These are phyloP conservation scores for Psilocybe cyanescens DNA, from an alignment of 768 basidiomycete genomes.

Conservation along the genomic window DNA sequence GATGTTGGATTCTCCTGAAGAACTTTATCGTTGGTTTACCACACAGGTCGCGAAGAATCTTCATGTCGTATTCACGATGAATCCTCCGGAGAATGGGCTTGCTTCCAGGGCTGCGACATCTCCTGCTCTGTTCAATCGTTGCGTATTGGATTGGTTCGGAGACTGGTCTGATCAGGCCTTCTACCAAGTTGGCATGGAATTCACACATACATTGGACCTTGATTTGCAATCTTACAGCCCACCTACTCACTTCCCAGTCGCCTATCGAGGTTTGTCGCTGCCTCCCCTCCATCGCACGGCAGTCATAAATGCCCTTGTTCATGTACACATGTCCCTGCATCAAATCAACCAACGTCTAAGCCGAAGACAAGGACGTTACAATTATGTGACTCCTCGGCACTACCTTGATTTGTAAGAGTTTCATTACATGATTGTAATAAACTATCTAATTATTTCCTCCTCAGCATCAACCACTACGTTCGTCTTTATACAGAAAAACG, in stretches of 20 bases:
- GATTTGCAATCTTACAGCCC: constrained; percentile 83
- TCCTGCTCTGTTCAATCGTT: constrained; percentile 98
- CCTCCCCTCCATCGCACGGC: constrained; percentile 92
- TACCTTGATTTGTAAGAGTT: constrained; percentile 94
- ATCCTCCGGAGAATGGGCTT: constrained; percentile 94
- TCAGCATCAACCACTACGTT: constrained; percentile 96
- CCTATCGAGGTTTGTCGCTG: constrained; percentile 80
- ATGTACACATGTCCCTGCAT: constrained; percentile 88
- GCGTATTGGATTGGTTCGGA: constrained; percentile 99
- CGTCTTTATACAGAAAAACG: constrained; percentile 94
- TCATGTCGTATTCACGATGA: constrained; percentile 99
- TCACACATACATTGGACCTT: constrained; percentile 92
- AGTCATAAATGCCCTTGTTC: constrained; percentile 91
- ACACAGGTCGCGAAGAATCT: constrained; percentile 97
- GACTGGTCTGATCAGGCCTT: constrained; percentile 99
- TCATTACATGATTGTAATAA: constrained; percentile 8
- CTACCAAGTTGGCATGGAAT: constrained; percentile 97
- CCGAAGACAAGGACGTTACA: constrained; percentile 92
- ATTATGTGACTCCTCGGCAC: constrained; percentile 96
- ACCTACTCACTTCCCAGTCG: constrained; percentile 85
- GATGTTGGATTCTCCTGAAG: constrained; percentile 98
- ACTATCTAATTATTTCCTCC: constrained; percentile 12
- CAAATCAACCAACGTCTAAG: constrained; percentile 89
- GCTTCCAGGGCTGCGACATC: constrained; percentile 97
- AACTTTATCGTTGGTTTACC: constrained; percentile 98